Evolutionary conservation across 345 rosid species (phyloP).

Genomic region (Microthlaspi erraticum): DNA sequence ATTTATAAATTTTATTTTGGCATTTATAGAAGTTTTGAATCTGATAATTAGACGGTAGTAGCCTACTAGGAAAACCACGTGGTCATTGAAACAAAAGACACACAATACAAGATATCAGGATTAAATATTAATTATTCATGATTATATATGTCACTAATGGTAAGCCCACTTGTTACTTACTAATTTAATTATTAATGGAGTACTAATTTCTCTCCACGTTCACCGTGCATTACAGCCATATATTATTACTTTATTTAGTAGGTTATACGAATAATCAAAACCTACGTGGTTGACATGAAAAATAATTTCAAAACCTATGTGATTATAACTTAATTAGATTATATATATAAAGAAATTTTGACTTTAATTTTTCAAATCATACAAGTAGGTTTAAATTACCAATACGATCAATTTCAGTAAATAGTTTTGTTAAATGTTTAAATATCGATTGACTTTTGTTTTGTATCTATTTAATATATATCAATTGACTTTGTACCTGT

Average conservation of each 20-base stretch:
- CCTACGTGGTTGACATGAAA: constrained; percentile 37
- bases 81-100: constrained; percentile 26
- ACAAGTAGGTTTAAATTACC: constrained; percentile 28
- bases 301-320: constrained; percentile 27
- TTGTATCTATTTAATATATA: constrained; percentile 28
- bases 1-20: not conserved
- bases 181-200: constrained; percentile 20
- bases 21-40: not conserved
- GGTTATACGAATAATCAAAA: constrained; percentile 40
- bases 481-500: constrained; percentile 35
- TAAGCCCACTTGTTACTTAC: constrained; percentile 39
- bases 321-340: constrained; percentile 14
- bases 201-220: constrained; percentile 31
- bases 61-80: constrained; percentile 39
- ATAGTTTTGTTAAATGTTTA: constrained; percentile 7
- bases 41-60: constrained; percentile 1
- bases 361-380: constrained; percentile 19
- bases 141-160: constrained; percentile 17
- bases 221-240: constrained; percentile 41
- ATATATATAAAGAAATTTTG: constrained; percentile 18
- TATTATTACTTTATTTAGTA: constrained; percentile 31
- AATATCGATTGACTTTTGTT: constrained; percentile 38
- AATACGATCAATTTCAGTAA: not conserved
- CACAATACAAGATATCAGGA: constrained; percentile 4
- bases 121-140: constrained; percentile 2